phyloP scores from a whole-genome alignment of 73 alveolate species.

The Paramecium sexaurelia region DNA sequence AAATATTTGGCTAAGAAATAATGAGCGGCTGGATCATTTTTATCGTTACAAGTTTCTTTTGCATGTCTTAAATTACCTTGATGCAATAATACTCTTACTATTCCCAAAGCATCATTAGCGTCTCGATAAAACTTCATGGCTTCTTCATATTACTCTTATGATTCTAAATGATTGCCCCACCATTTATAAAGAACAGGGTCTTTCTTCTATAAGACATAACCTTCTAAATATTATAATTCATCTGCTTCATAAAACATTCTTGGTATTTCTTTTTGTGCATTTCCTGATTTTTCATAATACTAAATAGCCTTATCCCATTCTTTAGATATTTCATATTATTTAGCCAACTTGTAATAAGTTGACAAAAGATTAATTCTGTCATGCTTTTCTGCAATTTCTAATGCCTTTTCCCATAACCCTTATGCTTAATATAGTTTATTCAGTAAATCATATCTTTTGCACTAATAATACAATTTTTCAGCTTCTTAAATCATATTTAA shows the following conservation, averaged over 20 bases:
- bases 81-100: constrained; percentile 80
- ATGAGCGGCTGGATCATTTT: constrained; percentile 92
- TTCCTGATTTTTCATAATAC: constrained; percentile 81
- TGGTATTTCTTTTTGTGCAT: constrained; percentile 91
- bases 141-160: constrained; percentile 80
- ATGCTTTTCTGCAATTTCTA: constrained; percentile 92
- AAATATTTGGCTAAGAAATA: constrained; percentile 88
- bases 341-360: constrained; percentile 93
- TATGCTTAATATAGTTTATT: constrained; percentile 89
- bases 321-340: constrained; percentile 89
- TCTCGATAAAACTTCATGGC: constrained; percentile 87
- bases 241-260: constrained; percentile 91
- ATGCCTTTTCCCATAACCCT: constrained; percentile 97
- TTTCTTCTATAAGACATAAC: constrained; percentile 79
- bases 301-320: constrained; percentile 89
- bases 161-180: constrained; percentile 96
- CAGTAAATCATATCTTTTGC: constrained; percentile 94
- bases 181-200: constrained; percentile 90
- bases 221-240: constrained; percentile 80
- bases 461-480: constrained; percentile 86
- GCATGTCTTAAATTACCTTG: constrained; percentile 85
- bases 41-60: constrained; percentile 82
- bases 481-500: constrained; percentile 97
- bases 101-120: constrained; percentile 75
- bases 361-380: constrained; percentile 95